Percentiles rank a stretch among this genome's conserved stretches.
Conservation (phyloP, 2,329 filamentous ascomycete species). For the Exophiala bonariae region DNA sequence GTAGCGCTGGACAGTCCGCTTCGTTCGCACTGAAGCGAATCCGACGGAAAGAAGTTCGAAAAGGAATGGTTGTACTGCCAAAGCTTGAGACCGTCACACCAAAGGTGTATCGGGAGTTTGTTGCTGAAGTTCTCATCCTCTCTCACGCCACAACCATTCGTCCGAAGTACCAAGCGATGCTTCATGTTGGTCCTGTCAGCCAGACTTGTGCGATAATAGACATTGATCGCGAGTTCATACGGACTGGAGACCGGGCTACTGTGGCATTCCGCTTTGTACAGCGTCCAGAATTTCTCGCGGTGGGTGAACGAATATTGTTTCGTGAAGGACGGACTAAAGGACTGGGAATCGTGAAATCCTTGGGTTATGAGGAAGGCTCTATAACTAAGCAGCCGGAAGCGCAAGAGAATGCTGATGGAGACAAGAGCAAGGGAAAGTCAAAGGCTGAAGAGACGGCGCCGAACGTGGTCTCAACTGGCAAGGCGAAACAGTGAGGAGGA, state of each 20-base stretch:
- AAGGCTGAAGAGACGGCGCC: constrained; percentile 11
- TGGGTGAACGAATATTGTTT: constrained; percentile 88
- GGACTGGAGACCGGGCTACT: constrained; percentile 88
- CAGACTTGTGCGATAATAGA: constrained; percentile 98
- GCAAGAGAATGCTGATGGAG: neutral
- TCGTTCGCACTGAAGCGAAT: constrained; percentile 88
- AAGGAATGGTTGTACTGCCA: constrained; percentile 95
- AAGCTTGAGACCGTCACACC: constrained; percentile 70
- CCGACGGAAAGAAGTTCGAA: constrained; percentile 86
- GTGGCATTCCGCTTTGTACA: constrained; percentile 96
- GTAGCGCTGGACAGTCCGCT: constrained; percentile 87
- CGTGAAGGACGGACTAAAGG: constrained; percentile 94
- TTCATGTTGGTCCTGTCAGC: constrained; percentile 90
- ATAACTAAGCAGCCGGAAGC: constrained; percentile 39
- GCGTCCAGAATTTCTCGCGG: constrained; percentile 84
- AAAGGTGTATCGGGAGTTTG: constrained; percentile 73
- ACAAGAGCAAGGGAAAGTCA: constrained; percentile 11
- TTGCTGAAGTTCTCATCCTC: constrained; percentile 87
- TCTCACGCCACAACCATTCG: constrained; percentile 97
- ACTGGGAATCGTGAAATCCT: constrained; percentile 85
- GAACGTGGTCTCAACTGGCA: constrained; percentile 5
- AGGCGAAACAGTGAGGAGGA: constrained; percentile 5
- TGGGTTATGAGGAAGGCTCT: constrained; percentile 76
- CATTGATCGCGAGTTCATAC: constrained; percentile 92
- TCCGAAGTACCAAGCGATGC: constrained; percentile 95